A percentile compares a stretch with the other conserved stretches of the same genome.
Conservation (phyloP, 495 filamentous ascomycete genomes). For the Terfezia boudieri region DNA sequence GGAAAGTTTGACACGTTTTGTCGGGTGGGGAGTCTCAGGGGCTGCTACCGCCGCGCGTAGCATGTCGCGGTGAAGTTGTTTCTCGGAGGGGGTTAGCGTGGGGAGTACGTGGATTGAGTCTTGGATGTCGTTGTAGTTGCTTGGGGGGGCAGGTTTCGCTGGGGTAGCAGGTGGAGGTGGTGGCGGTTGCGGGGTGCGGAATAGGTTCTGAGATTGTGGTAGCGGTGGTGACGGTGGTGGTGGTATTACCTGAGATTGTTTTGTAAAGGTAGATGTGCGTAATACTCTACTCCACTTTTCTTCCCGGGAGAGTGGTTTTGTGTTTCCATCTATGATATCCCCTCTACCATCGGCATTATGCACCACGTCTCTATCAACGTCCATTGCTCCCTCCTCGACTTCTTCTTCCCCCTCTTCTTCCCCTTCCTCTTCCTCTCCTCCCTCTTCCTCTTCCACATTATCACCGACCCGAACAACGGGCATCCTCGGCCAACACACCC, state of each 20-base stretch:
- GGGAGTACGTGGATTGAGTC: not conserved
- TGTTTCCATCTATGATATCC: not conserved
- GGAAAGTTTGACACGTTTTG: not conserved
- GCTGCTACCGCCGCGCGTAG: not conserved
- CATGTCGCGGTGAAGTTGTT: not conserved
- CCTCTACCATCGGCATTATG: not conserved
- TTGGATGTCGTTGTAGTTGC: not conserved
- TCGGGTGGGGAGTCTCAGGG: not conserved
- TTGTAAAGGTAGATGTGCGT: not conserved
- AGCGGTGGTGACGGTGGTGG: not conserved
- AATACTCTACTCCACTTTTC: not conserved
- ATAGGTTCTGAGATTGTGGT: not conserved
- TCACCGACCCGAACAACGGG: conserved; percentile 15
- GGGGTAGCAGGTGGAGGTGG: not conserved
- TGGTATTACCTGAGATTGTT: not conserved
- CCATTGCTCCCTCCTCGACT: not conserved
- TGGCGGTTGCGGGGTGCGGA: not conserved
- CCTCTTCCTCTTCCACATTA: not conserved
- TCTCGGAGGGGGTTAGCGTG: not conserved
- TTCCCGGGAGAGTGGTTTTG: not conserved
- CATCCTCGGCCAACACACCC: conserved; percentile 13
- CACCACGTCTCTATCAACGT: not conserved
- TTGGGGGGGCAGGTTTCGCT: not conserved
- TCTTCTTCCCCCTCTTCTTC: not conserved
- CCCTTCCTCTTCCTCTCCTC: not conserved